Evolutionary conservation across 2,329 filamentous ascomycete species (phyloP), one percentile per base, ranked within the genome.

Genomic region (Aspergillus quadrilineatus): DNA sequence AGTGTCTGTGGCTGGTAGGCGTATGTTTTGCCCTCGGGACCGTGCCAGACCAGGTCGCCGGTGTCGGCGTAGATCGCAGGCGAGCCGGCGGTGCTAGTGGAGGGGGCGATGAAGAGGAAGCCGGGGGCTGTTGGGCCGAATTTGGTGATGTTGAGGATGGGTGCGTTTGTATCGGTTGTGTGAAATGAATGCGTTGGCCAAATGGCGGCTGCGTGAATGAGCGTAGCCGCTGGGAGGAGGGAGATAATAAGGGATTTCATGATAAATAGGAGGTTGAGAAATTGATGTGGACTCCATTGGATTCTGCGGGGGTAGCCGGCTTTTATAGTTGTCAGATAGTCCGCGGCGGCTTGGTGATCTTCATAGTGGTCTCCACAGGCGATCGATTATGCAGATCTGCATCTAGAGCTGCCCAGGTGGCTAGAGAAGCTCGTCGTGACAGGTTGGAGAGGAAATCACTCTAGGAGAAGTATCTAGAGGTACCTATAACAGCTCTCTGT

Each of bases 31-130:
- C 53, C 60, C 12, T 48, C 49, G 5, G 64, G 62, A 3, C 65
- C 64, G 42, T 63, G 59, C 61, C 63, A 70, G 37, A 69, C 58
- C 3, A 69, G 61, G n/a, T 68, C 44, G 39, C 67, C 67, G 34
- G 63, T 56, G 29, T 69, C 60, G 30, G 57, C 9, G 29, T 46
- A 46, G 28, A 46, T 46, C 6, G 44, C n/a, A 6, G 44, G 44
- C 1, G 14, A 29, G 4, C 44, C 44, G 4, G 2, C 8, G n/a
- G 2, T 17, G 4, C 26, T 17, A 12, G 44, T 46, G 14, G 44
- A 46, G 26, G 44, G 44, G 7, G 44, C 28, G n/a, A 46, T 29
- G 44, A 46, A 46, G 17, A 46, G 12, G 12, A 46, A 14, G 28
- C 44, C 44, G n/a, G 26, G 10, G 3, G 12, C 15, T 2, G 44